Base-by-base conservation (phyloP, 2,329 filamentous ascomycete genomes). In the Sclerotinia spermophila region DNA sequence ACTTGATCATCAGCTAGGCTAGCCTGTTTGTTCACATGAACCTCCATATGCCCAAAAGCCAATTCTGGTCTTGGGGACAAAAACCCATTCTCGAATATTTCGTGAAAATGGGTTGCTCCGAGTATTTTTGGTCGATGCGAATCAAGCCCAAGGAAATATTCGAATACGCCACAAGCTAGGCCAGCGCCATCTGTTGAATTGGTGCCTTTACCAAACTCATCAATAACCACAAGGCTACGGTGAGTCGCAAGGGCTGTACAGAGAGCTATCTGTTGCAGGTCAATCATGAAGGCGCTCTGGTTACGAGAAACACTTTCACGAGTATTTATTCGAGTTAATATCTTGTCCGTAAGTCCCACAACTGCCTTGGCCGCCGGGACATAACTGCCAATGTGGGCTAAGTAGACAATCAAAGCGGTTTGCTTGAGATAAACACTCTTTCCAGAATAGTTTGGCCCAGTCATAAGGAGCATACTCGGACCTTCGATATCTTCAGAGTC, bases 341-440 rank as follows among this genome's bases (percentile, higher is more conserved):
- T 96, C 78, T 92, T 96, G 82, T 98, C 96, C 0, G 95, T 97
- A 48, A 98, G 81, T 0, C 96, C 95, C 73, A 99, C 90, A 1
- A 81, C 86, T 13, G 94, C 95, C 40, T 81, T 83, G 24, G 89
- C 85, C 1, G 94, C 95, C 1, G 96, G 95, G 1, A 99, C 92
- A 78, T 92, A 98, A 79, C 93, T 95, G 67, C 96, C 96, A 68
- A 97, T 87, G 78, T 99, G 96, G 0, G 96, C 93, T 80, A 99
- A 86, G 78, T 96, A 97, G 21, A 97, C 90, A 71, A 97, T 96
- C 65, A 97, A 83, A 6, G 94, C 96, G 44, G 93, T 88, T 79
- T 99, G 95, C 80, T 97, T 99, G 78, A 98, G 85, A 80, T 97
- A 98, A 0, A 98, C 88, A 75, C 94, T 98, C 80, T 99, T 99